A percentile compares a stretch with the other conserved stretches of the same genome.
phyloP scores from a whole-genome alignment of 371 early-diverging fungal species.

The Massospora cicadina region DNA sequence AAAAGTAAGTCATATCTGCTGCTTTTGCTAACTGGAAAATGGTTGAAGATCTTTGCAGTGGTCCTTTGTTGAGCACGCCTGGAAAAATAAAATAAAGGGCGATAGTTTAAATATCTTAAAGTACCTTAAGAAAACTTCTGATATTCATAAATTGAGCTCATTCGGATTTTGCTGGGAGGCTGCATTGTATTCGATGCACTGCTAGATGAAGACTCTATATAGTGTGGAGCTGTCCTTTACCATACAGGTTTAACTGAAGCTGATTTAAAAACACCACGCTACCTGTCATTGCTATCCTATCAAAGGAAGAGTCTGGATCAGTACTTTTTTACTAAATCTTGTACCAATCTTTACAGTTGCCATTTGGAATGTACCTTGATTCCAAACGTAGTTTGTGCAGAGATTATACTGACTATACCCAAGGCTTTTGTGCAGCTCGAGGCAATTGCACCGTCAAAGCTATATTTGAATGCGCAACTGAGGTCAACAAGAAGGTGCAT shows the following conservation, averaged over 20 bases:
- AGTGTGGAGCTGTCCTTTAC: conserved; percentile 35
- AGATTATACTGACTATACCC: conserved; percentile 44
- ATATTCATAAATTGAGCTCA: neutral
- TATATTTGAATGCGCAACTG: conserved; percentile 26
- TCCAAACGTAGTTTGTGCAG: conserved; percentile 15
- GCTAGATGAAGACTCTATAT: conserved; percentile 10
- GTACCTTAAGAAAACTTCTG: neutral
- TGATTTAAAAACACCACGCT: conserved; percentile 32
- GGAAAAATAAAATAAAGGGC: neutral
- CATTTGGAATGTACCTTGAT: conserved; percentile 8
- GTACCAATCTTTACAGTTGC: neutral
- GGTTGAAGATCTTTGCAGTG: neutral
- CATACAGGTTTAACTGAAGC: conserved; percentile 31
- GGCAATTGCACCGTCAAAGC: conserved; percentile 32
- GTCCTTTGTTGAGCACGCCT: neutral
- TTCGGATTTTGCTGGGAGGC: conserved; percentile 12
- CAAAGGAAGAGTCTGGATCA: too few relatives aligned
- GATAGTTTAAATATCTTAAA: neutral
- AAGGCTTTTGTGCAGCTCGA: conserved; percentile 52
- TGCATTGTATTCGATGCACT: neutral
- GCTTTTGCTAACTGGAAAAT: neutral
- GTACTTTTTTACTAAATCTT: neutral
- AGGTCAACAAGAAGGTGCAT: conserved; percentile 27
- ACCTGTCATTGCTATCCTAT: too few relatives aligned
- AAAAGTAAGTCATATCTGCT: conserved; percentile 6